A percentile compares a stretch with the other conserved stretches of the same genome.
phyloP scores from a whole-genome alignment of 352 stramenopile genomes.

The Globisporangium irregulare region DNA sequence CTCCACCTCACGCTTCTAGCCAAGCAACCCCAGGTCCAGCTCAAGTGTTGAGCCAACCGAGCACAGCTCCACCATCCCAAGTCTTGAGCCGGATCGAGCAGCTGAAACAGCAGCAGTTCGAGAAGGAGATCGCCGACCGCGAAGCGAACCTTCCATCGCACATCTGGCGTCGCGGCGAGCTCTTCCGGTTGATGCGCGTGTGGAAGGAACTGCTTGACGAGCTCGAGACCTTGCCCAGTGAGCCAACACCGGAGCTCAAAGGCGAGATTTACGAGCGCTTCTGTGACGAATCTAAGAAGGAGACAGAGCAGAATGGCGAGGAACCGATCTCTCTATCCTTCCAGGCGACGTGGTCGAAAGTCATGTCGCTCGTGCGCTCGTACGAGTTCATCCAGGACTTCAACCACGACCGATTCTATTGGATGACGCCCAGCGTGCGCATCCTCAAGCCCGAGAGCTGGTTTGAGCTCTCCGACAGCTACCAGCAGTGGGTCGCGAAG shows the following conservation, averaged over 20 bases:
- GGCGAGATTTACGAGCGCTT: neutral
- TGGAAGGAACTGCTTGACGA: neutral
- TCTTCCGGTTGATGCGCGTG: conserved; percentile 2
- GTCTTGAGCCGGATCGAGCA: neutral
- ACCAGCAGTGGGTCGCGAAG: conserved; percentile 1
- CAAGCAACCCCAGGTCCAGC: too few relatives aligned
- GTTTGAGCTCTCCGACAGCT: neutral
- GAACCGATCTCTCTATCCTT: neutral
- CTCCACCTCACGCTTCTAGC: neutral
- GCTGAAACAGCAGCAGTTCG: neutral
- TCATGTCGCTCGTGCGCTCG: neutral
- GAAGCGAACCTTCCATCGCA: neutral
- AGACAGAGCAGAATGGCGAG: neutral
- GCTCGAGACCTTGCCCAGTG: neutral
- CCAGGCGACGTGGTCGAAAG: neutral
- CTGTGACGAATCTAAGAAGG: neutral
- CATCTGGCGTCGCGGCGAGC: neutral
- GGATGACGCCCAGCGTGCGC: neutral
- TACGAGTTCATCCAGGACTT: conserved; percentile 10
- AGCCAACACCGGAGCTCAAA: neutral
- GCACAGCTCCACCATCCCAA: neutral
- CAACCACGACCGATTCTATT: conserved; percentile 2
- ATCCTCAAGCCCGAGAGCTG: neutral
- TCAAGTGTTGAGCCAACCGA: neutral
- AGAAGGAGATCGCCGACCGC: neutral